A percentile compares a stretch with the other conserved stretches of the same genome.
Conservation (phyloP, 177 flowering plant genomes). For the Vitis hybrid region DNA sequence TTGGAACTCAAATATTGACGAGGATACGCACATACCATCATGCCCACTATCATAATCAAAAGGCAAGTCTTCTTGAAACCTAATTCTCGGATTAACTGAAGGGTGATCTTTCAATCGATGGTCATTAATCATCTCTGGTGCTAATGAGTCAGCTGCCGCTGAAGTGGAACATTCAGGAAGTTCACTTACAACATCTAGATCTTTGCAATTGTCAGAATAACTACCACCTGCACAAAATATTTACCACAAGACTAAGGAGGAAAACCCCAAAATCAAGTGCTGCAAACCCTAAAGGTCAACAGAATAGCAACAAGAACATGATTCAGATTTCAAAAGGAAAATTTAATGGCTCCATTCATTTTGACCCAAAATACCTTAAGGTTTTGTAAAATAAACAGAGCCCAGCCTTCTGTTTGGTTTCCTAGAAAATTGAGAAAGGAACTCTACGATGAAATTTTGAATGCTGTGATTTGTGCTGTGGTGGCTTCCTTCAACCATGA, state of each 20-base stretch:
- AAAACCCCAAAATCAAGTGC: neutral
- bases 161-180: constrained; percentile 53
- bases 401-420: neutral
- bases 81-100: constrained; percentile 37
- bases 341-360: too few species aligned
- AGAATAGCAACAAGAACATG: neutral
- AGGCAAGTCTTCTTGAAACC: constrained; percentile 46
- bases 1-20: constrained; percentile 68
- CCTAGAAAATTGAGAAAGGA: neutral
- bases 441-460: too few species aligned
- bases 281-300: neutral
- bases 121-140: constrained; percentile 34
- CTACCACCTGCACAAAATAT: constrained; percentile 29
- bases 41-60: constrained; percentile 49
- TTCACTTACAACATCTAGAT: constrained; percentile 69
- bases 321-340: too few species aligned
- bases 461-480: too few species aligned
- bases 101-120: constrained; percentile 37
- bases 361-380: too few species aligned
- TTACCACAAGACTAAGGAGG: neutral
- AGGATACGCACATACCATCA: constrained; percentile 32
- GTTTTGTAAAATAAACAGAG: too few species aligned
- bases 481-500: too few species aligned
- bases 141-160: constrained; percentile 17
- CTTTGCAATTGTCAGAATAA: constrained; percentile 58